phyloP scores from a whole-genome alignment of 2,329 filamentous ascomycete species.

The Talaromyces sp. region DNA sequence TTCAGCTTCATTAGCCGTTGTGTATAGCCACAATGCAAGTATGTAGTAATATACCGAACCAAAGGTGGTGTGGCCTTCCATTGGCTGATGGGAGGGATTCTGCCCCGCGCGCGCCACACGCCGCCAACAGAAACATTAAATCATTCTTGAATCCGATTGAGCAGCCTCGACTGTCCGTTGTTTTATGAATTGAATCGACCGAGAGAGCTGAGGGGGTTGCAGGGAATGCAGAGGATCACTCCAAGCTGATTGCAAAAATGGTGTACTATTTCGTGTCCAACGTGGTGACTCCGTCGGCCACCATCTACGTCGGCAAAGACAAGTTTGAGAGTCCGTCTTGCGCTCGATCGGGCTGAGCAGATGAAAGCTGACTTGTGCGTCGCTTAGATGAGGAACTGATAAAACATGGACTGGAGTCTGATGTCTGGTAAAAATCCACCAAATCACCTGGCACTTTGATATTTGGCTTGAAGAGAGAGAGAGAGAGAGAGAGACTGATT shows the following conservation, averaged over 20 bases:
- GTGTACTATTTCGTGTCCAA: conserved; percentile 95
- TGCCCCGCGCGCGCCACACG: neutral
- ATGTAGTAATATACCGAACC: neutral
- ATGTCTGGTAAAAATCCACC: conserved; percentile 67
- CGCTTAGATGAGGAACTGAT: conserved; percentile 87
- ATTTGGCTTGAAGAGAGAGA: neutral
- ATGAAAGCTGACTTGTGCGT: neutral
- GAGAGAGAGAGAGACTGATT: conserved; percentile 7
- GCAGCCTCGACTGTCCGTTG: neutral
- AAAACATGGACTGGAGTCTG: conserved; percentile 87
- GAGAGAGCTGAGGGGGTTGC: neutral
- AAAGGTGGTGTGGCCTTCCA: neutral
- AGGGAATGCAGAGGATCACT: neutral
- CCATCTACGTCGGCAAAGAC: conserved; percentile 96
- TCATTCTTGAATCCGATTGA: neutral
- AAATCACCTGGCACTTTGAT: conserved; percentile 2
- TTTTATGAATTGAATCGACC: neutral
- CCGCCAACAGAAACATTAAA: neutral
- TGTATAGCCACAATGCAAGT: neutral
- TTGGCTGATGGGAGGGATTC: neutral
- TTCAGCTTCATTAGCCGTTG: neutral
- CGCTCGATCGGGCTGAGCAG: conserved; percentile 6
- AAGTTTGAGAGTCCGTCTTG: conserved; percentile 84
- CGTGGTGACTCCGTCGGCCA: conserved; percentile 73
- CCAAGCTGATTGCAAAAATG: conserved; percentile 49